Conservation (phyloP, 73 alveolate genomes). For the Paraurostyla sp. region DNA sequence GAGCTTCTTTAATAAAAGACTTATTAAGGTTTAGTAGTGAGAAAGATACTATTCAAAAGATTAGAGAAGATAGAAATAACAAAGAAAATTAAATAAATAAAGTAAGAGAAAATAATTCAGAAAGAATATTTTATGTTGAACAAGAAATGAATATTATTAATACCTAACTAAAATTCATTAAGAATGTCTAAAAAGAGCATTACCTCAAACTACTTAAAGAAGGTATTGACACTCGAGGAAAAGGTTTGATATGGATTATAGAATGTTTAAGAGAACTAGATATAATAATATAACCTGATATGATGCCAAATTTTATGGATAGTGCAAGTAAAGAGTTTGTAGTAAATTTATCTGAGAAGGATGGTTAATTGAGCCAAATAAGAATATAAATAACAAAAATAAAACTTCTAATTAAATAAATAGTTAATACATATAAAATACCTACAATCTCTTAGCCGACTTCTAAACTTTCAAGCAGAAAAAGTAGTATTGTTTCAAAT, state of each 20-base stretch:
- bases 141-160: constrained; percentile 36
- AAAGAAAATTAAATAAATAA: neutral
- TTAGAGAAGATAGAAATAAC: neutral
- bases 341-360: neutral
- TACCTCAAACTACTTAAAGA: constrained; percentile 31
- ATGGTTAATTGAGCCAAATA: neutral
- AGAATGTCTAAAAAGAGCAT: constrained; percentile 29
- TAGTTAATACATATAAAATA: neutral
- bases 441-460: neutral
- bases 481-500: neutral
- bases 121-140: constrained; percentile 38
- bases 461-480: neutral
- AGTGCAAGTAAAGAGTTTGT: constrained; percentile 23
- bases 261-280: constrained; percentile 45
- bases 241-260: constrained; percentile 41
- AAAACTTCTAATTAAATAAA: neutral
- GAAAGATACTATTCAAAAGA: neutral
- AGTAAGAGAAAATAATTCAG: constrained; percentile 6
- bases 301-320: constrained; percentile 36
- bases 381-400: neutral
- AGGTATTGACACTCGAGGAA: constrained; percentile 33
- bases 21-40: neutral
- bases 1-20: neutral
- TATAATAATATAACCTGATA: neutral
- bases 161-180: neutral